Evolutionary conservation across 352 stramenopile genomes (phyloP), one percentile per base, ranked within the genome.

Genomic region (Pythium vanterpoolii): DNA sequence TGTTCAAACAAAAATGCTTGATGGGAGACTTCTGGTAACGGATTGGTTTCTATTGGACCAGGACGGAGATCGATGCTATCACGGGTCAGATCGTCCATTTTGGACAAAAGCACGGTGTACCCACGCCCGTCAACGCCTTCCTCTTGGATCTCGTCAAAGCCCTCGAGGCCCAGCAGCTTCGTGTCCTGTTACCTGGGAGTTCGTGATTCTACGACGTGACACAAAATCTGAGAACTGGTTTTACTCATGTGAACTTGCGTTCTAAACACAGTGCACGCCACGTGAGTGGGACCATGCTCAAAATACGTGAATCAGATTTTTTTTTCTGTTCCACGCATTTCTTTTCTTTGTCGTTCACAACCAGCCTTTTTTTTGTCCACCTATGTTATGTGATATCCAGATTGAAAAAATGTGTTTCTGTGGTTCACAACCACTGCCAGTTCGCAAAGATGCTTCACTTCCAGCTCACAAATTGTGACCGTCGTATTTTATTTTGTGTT

Each of bases 21-120:
- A n/a, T 49, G n/a, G 14, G 13, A 9, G 44, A 47, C 18, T 45
- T 23, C 39, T 38, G 52, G 38, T 51, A 21, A 23, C 19, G 30
- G 3, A 5, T 16, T 9, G n/a, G 8, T 53, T 23, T 19, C 18
- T 60, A 5, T 33, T 28, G n/a, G 33, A 19, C 14, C 38, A 86
- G 74, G 51, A 93, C 83, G 1, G 83, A 93, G 69, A 85, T 93
- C 28, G 79, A 86, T 13, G 77, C 77, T 8, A 88, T 93, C 52
- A 90, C 72, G 28, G 83, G 83, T 4, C 72, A 76, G 18, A 73
- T 93, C 38, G 65, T 91, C 45, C 60, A 67, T 4, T 64, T 64
- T 5, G 83, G 81, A 1, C 60, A 71, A 18, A 62, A 52, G 14
- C 72, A 85, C 34, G 71, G 69, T 21, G 53, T 91, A 10, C 47